Base-by-base conservation (phyloP, 805 yeast species). In the Candida dendrica region DNA sequence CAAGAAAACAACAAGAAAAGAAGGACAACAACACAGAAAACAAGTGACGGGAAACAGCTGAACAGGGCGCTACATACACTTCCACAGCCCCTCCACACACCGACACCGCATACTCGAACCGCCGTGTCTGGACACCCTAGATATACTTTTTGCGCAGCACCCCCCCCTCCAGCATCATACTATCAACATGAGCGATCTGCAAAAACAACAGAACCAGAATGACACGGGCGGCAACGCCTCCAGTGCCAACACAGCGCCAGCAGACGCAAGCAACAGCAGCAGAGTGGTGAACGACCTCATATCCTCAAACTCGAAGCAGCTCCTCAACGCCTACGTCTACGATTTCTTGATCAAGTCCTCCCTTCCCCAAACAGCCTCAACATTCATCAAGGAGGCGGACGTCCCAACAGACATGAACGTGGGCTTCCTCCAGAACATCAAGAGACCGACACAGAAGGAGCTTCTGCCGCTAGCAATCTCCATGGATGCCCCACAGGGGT, bases 401-500 rank as follows among this genome's bases (percentile, higher is more conserved):
- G 69, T 86, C 7, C 64, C 64, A 16, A 48, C 53, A 22, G 54
- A 57, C 52, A 4, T 49, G 48, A 15, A 42, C 46, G 3, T 30
- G 8, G 44, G 19, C 13, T 13, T 13, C n/a, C 20, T 15, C 9
- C 50, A 6, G 46, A 48, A 39, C 36, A 30, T 47, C 38, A 51
- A 49, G 36, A 45, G 48, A 16, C 61, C 59, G 4, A 50, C 53
- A 11, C 56, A 53, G 34, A 58, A 64, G 42, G 74, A 71, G 39
- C 57, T 78, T 8, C 78, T 83, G 1, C 66, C 67, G 14, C 57
- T 77, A 30, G 64, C 67, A 18, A 70, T 81, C 55, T 67, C 79
- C 10, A 75, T 84, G 73, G 93, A 88, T 55, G 83, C 95, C 2
- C 93, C 95, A 1, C 86, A 82, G 52, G 93, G 96, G 6, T 89